Evolutionary conservation across 1,284 basidiomycete genomes (phyloP).

Genomic region (Cryptococcus jaspeensis): DNA sequence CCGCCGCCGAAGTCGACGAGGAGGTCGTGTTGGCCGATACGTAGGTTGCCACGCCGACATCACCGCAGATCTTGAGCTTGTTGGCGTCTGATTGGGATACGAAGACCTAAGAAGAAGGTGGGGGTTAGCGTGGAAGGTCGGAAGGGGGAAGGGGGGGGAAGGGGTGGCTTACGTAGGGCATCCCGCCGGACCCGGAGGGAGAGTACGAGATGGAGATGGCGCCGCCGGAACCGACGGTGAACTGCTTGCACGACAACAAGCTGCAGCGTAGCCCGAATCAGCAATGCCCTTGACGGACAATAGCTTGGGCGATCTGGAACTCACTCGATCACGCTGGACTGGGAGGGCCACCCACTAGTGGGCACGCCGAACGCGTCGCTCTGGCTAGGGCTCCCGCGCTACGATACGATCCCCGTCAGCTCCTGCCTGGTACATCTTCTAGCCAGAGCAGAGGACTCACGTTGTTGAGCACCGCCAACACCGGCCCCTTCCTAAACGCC

Average conservation of each 20-base stretch:
- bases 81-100: slow-evolving; percentile 25
- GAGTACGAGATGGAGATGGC: slow-evolving; percentile 45
- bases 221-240: slow-evolving; percentile 37
- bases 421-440: no score
- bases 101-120: slow-evolving; percentile 21
- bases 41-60: slow-evolving; percentile 19
- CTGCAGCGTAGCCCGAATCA: slow-evolving; percentile 18
- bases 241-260: slow-evolving; percentile 43
- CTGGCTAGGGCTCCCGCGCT: slow-evolving; percentile 45
- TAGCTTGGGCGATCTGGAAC: slow-evolving; percentile 12
- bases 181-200: slow-evolving; percentile 40
- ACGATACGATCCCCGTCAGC: neutral
- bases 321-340: slow-evolving; percentile 45
- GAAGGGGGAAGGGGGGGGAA: neutral
- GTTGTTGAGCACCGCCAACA: slow-evolving; percentile 71
- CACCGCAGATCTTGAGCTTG: slow-evolving; percentile 25
- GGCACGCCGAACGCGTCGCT: slow-evolving; percentile 35
- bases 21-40: slow-evolving; percentile 11
- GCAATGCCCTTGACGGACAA: neutral
- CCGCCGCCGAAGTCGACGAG: slow-evolving; percentile 60
- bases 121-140: neutral
- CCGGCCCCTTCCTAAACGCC: slow-evolving; percentile 68
- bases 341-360: slow-evolving; percentile 39
- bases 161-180: slow-evolving; percentile 42
- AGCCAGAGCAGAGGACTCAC: slow-evolving; percentile 47